Evolutionary conservation across 2,329 filamentous ascomycete genomes (phyloP), one percentile per base, ranked within the genome.

Genomic region (Coniella vitis): DNA sequence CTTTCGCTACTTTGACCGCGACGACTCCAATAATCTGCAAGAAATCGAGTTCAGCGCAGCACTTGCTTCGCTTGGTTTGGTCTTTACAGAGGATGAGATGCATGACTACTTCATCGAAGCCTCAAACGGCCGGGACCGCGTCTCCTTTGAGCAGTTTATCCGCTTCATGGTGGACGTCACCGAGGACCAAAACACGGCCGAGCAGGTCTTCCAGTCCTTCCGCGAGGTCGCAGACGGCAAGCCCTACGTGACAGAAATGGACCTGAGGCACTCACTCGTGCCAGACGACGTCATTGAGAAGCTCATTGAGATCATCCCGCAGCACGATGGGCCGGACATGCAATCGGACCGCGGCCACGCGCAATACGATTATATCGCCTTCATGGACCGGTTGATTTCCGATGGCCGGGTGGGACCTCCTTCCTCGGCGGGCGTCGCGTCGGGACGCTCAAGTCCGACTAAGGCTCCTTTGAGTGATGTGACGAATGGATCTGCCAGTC

Each of bases 101-200:
- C 91, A 97, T 65, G 84, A 91, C 46, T 91, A 91, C 59, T 98
- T 96, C 68, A 63, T 86, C 44, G 86, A 91, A 47, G 94, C 90
- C n/a, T 90, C 87, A 55, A 81, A 79, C 34, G 89, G 82, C 32
- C 79, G 74, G 56, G 86, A 84, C 65, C 80, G 86, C 56, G 93
- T 98, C 45, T 93, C 87, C 4, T 98, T 98, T 63, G 93, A 98
- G 71, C 91, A 97, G 68, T 98, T 98, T 63, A 98, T 98, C 65
- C 84, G 88, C 35, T 98, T 98, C 75, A 98, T 98, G 93, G 93
- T 98, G 41, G 89, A 95, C 58, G 93, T 96, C 43, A 98, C 93
- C 12, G 93, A 98, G 69, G 93, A 98, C 63, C 93, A 98, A 70
- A 96, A 98, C 66, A 96, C 90, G 4, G 93, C 93, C 12, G 93